Evolutionary conservation across 2,329 filamentous ascomycete species (phyloP).

Genomic region (Berkeleyomyces basicola): DNA sequence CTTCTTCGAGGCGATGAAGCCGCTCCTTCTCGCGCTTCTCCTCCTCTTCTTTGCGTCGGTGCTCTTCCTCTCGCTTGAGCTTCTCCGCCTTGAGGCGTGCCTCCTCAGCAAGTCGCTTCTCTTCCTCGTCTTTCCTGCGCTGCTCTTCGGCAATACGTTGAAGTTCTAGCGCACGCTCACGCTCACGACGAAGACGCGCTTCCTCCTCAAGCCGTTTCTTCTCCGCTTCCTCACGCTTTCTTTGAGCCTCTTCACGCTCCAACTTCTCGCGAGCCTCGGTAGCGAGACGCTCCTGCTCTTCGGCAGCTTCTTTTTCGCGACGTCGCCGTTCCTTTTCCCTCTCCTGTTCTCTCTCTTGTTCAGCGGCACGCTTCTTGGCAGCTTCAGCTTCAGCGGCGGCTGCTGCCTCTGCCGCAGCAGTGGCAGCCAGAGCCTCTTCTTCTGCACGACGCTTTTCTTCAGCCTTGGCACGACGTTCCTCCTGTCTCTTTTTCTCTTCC

Average conservation of each 20-base stretch:
- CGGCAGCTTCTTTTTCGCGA: conserved; percentile 12
- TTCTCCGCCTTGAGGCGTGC: conserved; percentile 20
- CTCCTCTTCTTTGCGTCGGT: conserved; percentile 24
- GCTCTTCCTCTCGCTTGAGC: conserved; percentile 24
- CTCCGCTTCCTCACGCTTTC: conserved; percentile 22
- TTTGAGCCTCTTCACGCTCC: conserved; percentile 22
- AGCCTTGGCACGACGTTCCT: conserved; percentile 14
- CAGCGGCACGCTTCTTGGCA: conserved; percentile 17
- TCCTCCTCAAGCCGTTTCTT: conserved; percentile 17
- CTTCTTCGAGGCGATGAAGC: conserved; percentile 15
- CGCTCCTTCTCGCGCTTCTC: conserved; percentile 18
- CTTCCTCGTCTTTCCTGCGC: conserved; percentile 20
- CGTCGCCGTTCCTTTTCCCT: conserved; percentile 12
- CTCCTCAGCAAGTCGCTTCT: conserved; percentile 18
- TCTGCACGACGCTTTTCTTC: conserved; percentile 16
- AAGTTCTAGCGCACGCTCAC: conserved; percentile 4
- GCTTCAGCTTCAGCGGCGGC: conserved; percentile 12
- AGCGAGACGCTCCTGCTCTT: conserved; percentile 9
- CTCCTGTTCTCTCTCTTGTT: conserved; percentile 22
- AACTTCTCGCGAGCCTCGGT: conserved; percentile 11
- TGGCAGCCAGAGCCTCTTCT: conserved; percentile 1
- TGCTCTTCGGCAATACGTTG: conserved; percentile 11
- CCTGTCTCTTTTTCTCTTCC: conserved; percentile 21
- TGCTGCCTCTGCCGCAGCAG: neutral
- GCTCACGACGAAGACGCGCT: neutral